Evolutionary conservation across 495 filamentous ascomycete genomes (phyloP).

Genomic region (Trichoderma erinaceum): DNA sequence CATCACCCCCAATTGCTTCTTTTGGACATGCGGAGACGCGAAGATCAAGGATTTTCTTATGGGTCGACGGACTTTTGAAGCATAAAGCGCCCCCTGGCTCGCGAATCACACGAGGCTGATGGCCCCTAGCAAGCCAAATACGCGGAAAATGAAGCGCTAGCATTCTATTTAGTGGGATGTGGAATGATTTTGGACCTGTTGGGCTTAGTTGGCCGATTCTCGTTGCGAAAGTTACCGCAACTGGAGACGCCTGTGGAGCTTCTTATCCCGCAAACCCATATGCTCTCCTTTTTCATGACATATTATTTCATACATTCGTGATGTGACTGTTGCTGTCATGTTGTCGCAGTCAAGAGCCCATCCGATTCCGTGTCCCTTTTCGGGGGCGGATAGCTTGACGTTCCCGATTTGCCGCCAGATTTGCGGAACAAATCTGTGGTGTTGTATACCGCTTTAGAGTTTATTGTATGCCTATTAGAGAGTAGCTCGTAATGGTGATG

Average conservation of each 20-base stretch:
- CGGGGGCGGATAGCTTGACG: neutral
- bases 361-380: neutral
- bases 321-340: no score
- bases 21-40: constrained; percentile 5
- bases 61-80: neutral
- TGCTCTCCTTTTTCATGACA: no score
- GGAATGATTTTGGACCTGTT: neutral
- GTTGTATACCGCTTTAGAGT: no score
- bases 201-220: neutral
- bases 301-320: no score
- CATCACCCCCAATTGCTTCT: neutral
- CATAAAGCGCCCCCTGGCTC: neutral
- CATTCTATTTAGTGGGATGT: neutral
- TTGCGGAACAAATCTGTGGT: neutral
- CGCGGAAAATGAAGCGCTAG: neutral
- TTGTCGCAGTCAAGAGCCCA: no score
- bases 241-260: neutral
- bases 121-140: neutral
- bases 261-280: no score
- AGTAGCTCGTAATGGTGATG: no score
- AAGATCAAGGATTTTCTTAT: neutral
- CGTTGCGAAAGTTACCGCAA: neutral
- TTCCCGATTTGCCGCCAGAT: neutral
- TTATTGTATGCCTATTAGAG: no score
- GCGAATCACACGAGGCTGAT: neutral